These are phyloP conservation scores for Glomus cerebriforme DNA, from an alignment of 192 early-diverging fungal genomes.

Conservation along the genomic window DNA sequence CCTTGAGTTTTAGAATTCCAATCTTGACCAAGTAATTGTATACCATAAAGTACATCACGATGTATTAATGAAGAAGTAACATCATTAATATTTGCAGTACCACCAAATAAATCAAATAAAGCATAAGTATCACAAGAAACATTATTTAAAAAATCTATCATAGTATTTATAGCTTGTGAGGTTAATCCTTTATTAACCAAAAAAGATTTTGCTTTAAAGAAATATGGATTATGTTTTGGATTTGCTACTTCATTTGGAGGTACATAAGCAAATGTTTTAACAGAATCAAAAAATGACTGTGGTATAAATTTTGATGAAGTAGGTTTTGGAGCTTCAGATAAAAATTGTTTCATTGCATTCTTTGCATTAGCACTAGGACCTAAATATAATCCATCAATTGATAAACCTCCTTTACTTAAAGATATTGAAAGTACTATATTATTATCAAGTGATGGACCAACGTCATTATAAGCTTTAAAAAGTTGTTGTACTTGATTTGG, in stretches of 20 bases:
- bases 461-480: background rate
- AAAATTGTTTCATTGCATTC: background rate
- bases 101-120: background rate
- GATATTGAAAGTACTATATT: background rate
- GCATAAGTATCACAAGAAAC: background rate
- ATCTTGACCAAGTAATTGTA: background rate
- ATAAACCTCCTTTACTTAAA: too few species aligned
- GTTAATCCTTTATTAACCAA: background rate
- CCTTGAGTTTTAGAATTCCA: background rate
- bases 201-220: background rate
- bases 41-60: constrained; percentile 1
- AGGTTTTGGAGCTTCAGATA: background rate
- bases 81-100: background rate
- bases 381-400: background rate
- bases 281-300: background rate
- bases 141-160: background rate
- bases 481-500: background rate
- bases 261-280: background rate
- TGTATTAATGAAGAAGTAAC: constrained; percentile 17
- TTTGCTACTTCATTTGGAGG: background rate
- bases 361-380: background rate
- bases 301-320: too few species aligned
- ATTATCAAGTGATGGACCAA: background rate
- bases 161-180: background rate
- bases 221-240: background rate